Evolutionary conservation across 2,329 filamentous ascomycete species (phyloP), one percentile per base, ranked within the genome.

Genomic region (Daldinia sp.): DNA sequence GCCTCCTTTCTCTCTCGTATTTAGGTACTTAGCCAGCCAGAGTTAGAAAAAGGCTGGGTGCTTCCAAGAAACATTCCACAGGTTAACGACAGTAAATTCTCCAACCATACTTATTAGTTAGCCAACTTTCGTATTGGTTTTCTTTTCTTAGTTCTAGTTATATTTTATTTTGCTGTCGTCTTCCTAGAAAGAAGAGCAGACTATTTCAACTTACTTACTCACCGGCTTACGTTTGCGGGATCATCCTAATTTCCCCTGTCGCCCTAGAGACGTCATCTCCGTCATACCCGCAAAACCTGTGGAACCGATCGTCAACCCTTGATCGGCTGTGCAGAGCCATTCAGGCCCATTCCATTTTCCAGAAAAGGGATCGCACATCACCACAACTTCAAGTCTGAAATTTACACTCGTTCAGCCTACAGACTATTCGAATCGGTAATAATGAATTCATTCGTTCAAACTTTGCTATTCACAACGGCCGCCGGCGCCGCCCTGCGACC

Each of bases 361-460:
- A 50, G 30, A 51, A 39, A 23, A 30, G 33, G 23, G 37, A 56
- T 56, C 6, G 7, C 35, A 41, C 5, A 23, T 30, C 39, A 41
- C 42, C 37, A 56, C 30, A 51, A 60, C 59, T 54, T 60, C 41
- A 54, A 44, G 18, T 65, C 46, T 60, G 48, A 54, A 44, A 23
- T 65, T 46, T 63, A 58, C 60, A 61, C n/a, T 60, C 64, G 46
- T 50, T 50, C 50, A 60, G 51, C 39, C 35, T 56, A 37, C 15
- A 41, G 59, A 54, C 15, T 44, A 37, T 23, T 33, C 42, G 55
- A 50, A 39, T 37, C 57, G 15, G 18, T 7, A 65, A 71, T 46
- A 6, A 75, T 75, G 74, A 74, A 70, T 67, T 67, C 58, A 33
- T 39, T 72, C 54, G 33, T 63, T 57, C 55, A 71, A 62, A 28